Conservation (phyloP, 208 protist species). For the Leishmania mexicana region DNA sequence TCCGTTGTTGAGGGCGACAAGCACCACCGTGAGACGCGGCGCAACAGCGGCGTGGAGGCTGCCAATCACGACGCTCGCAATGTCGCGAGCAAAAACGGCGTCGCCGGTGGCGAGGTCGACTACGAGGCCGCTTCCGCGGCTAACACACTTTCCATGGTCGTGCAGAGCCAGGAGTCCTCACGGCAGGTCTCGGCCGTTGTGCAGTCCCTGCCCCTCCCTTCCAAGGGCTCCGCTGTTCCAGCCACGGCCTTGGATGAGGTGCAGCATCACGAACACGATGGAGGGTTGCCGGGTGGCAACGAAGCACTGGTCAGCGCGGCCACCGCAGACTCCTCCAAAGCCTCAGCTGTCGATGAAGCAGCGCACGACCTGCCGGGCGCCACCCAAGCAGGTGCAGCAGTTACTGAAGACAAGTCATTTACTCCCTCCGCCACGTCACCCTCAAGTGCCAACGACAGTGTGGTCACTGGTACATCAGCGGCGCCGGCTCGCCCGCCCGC, state of each 20-base stretch:
- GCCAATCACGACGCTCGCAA: neutral
- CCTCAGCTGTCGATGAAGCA: neutral
- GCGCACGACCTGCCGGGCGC: neutral
- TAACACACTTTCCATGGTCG: neutral
- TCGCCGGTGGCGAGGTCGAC: neutral
- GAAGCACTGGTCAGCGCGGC: neutral
- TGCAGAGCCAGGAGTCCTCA: constrained; percentile 11
- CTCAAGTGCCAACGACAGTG: neutral
- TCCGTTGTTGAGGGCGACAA: constrained; percentile 36
- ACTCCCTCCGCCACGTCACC: neutral
- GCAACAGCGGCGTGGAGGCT: neutral
- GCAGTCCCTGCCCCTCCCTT: constrained; percentile 6
- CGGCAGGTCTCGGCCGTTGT: constrained; percentile 8
- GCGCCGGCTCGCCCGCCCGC: neutral
- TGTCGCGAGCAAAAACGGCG: neutral
- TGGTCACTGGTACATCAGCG: neutral
- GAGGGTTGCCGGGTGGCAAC: too few relatives aligned
- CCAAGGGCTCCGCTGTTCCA: neutral
- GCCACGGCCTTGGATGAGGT: neutral
- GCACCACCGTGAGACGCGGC: constrained; percentile 18
- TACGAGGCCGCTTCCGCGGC: neutral
- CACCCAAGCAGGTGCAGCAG: neutral
- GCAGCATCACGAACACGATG: neutral
- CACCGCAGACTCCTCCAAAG: neutral
- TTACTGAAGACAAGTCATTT: neutral